Evolutionary conservation across 805 yeast genomes (phyloP).

Genomic region (Sugiyamaella mastotermitis): DNA sequence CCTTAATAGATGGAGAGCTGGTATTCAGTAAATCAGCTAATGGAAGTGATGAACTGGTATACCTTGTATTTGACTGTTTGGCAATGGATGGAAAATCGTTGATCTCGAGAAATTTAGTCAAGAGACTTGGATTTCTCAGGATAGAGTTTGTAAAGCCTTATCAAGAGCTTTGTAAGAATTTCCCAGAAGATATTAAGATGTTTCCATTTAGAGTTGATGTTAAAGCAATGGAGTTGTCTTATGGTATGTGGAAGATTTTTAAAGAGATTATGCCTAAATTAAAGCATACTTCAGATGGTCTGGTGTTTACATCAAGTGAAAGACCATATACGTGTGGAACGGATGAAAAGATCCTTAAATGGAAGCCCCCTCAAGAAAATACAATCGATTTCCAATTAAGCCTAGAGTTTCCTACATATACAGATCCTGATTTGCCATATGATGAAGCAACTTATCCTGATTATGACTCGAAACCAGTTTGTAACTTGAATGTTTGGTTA

Average conservation of each 20-base stretch:
- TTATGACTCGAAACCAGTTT: conserved; percentile 72
- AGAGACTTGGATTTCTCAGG: conserved; percentile 72
- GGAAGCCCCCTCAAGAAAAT: conserved; percentile 97
- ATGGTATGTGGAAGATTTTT: conserved; percentile 70
- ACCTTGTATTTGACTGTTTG: conserved; percentile 85
- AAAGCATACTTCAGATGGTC: conserved; percentile 89
- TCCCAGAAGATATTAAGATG: conserved; percentile 65
- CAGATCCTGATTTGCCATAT: conserved; percentile 55
- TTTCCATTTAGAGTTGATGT: conserved; percentile 84
- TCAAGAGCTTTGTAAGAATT: conserved; percentile 55
- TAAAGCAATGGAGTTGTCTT: conserved; percentile 83
- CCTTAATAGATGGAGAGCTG: conserved; percentile 90
- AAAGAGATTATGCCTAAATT: conserved; percentile 58
- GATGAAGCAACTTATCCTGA: conserved; percentile 50
- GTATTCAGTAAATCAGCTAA: conserved; percentile 48
- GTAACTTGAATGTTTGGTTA: conserved; percentile 70
- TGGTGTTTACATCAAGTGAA: conserved; percentile 85
- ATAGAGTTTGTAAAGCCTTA: conserved; percentile 80
- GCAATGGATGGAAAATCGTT: conserved; percentile 73
- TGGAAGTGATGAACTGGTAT: conserved; percentile 53
- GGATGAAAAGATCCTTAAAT: conserved; percentile 76
- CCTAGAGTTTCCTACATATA: conserved; percentile 50
- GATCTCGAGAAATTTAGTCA: conserved; percentile 64
- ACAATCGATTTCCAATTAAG: conserved; percentile 80
- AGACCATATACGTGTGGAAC: conserved; percentile 87